These are phyloP conservation scores for Blakeslea trispora DNA, from an alignment of 371 early-diverging fungal species.

Conservation along the genomic window DNA sequence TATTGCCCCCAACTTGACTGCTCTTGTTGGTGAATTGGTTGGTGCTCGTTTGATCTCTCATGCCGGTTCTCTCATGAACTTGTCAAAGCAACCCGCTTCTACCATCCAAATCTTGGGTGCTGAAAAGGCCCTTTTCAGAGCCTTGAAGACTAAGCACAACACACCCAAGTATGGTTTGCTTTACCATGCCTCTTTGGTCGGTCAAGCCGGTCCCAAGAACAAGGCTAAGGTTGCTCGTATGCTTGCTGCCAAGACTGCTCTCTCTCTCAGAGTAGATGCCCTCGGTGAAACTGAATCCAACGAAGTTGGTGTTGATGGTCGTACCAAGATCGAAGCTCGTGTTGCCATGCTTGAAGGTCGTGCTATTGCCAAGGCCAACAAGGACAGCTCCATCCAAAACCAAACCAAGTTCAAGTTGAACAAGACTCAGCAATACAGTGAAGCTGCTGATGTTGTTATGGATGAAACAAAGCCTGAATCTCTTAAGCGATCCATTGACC, in stretches of 20 bases:
- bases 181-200: slow-evolving; percentile 89
- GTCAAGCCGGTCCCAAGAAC: slow-evolving; percentile 81
- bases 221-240: slow-evolving; percentile 95
- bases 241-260: slow-evolving; percentile 91
- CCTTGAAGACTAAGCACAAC: slow-evolving; percentile 91
- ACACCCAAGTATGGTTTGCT: slow-evolving; percentile 98
- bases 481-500: slow-evolving; percentile 50
- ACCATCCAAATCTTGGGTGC: slow-evolving; percentile 98
- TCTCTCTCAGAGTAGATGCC: slow-evolving; percentile 95
- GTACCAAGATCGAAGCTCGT: slow-evolving; percentile 85
- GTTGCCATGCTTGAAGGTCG: slow-evolving; percentile 85
- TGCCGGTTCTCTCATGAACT: slow-evolving; percentile 89
- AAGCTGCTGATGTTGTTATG: slow-evolving; percentile 40
- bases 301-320: slow-evolving; percentile 83
- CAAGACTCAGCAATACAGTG: slow-evolving; percentile 44
- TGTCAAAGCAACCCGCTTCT: slow-evolving; percentile 93
- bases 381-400: slow-evolving; percentile 62
- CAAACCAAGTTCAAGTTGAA: slow-evolving; percentile 71
- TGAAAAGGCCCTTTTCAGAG: slow-evolving; percentile 97
- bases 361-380: slow-evolving; percentile 48
- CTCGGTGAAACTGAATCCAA: slow-evolving; percentile 84
- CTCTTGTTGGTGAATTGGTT: slow-evolving; percentile 90
- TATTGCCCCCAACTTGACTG: slow-evolving; percentile 93
- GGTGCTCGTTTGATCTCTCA: slow-evolving; percentile 92
- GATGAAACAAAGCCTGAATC: slow-evolving; percentile 36